Conservation (phyloP, 2,329 filamentous ascomycete genomes). For the Exserohilum rostratum region DNA sequence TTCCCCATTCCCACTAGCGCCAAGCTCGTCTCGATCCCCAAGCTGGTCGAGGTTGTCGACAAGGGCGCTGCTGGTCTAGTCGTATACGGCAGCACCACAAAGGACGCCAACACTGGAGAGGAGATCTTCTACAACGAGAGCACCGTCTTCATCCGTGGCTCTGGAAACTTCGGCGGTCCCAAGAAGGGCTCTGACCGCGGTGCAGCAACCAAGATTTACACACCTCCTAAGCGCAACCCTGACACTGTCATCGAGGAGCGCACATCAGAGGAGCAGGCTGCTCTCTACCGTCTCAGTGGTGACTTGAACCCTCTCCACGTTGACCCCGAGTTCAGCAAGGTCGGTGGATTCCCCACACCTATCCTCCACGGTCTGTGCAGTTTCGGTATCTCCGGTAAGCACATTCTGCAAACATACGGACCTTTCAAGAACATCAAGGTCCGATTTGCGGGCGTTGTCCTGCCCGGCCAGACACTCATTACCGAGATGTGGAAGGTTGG, state of each 20-base stretch:
- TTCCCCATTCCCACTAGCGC: constrained; percentile 88
- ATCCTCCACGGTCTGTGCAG: constrained; percentile 98
- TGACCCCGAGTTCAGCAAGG: constrained; percentile 90
- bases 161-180: constrained; percentile 86
- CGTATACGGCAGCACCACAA: constrained; percentile 79
- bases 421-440: constrained; percentile 91
- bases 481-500: constrained; percentile 96
- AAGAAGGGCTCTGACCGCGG: constrained; percentile 80
- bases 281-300: constrained; percentile 88
- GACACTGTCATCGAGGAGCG: constrained; percentile 84
- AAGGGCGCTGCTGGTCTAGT: constrained; percentile 90
- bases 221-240: constrained; percentile 75
- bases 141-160: constrained; percentile 89
- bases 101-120: constrained; percentile 82
- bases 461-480: constrained; percentile 84
- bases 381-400: constrained; percentile 90
- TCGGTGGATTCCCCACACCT: constrained; percentile 91
- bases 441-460: constrained; percentile 82
- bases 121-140: constrained; percentile 97
- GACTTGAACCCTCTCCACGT: constrained; percentile 97
- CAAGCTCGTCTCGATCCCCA: constrained; percentile 74
- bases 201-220: constrained; percentile 78
- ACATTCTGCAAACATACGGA: constrained; percentile 83
- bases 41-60: constrained; percentile 92
- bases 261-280: constrained; percentile 90